phyloP scores from a whole-genome alignment of 1,284 basidiomycete species.

The Leccinum pseudoinsigne region DNA sequence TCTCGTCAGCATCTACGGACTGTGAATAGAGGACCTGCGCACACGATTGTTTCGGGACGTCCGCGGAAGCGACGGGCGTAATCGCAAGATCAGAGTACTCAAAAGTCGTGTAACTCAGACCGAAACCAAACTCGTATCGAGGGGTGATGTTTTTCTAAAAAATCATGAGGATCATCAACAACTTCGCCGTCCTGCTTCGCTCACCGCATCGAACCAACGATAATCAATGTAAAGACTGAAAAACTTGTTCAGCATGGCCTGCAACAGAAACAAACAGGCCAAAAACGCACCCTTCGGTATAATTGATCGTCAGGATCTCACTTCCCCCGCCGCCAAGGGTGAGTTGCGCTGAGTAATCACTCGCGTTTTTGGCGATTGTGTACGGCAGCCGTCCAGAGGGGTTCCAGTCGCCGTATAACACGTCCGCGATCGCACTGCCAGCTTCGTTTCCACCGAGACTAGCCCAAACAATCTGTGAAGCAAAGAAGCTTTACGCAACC shows the following conservation, averaged over 20 bases:
- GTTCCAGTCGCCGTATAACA: conserved; percentile 52
- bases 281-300: conserved; percentile 40
- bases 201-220: conserved; percentile 47
- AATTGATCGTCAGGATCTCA: conserved; percentile 35
- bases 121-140: conserved; percentile 62
- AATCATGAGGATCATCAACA: neutral
- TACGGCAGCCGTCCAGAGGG: conserved; percentile 58
- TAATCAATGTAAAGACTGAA: conserved; percentile 56
- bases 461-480: conserved; percentile 44
- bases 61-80: conserved; percentile 34
- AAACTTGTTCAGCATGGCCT: conserved; percentile 15
- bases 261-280: neutral
- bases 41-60: conserved; percentile 22
- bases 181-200: conserved; percentile 1
- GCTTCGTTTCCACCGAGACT: conserved; percentile 63
- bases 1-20: too few relatives aligned
- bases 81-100: conserved; percentile 58
- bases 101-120: conserved; percentile 81
- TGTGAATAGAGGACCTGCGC: too few relatives aligned
- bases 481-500: neutral
- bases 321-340: conserved; percentile 23
- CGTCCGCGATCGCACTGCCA: conserved; percentile 40
- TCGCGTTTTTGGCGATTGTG: conserved; percentile 51
- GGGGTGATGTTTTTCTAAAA: conserved; percentile 47
- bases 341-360: conserved; percentile 37